Evolutionary conservation across 768 basidiomycete species (phyloP).

Genomic region (Russula ochroleuca): DNA sequence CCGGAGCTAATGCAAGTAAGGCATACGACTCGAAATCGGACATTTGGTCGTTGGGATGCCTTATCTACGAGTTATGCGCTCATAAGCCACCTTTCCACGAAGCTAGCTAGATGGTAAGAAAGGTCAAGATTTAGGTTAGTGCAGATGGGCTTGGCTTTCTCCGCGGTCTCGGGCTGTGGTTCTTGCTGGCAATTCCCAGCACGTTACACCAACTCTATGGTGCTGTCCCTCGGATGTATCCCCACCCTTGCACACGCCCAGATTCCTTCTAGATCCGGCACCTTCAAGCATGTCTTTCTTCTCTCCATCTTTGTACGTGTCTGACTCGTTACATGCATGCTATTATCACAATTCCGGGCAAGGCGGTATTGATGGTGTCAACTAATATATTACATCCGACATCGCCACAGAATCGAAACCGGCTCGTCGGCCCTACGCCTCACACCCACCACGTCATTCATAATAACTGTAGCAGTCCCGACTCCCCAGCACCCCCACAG

Average conservation of each 20-base stretch:
- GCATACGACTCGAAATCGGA: constrained; percentile 97
- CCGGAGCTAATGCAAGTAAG: constrained; percentile 94
- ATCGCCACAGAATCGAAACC: too few relatives aligned
- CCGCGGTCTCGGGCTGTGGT: constrained; percentile 82
- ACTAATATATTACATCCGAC: constrained; percentile 92
- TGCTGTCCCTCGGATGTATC: constrained; percentile 29
- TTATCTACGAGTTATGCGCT: constrained; percentile 95
- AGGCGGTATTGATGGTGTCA: constrained; percentile 57
- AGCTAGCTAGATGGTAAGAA: too few relatives aligned
- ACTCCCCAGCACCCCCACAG: too few relatives aligned
- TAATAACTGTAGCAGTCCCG: too few relatives aligned
- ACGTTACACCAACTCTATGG: constrained; percentile 97
- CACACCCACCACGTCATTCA: too few relatives aligned
- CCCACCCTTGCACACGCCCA: not conserved
- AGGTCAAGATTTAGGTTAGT: constrained; percentile 49
- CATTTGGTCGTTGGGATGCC: constrained; percentile 97
- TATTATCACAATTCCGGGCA: constrained; percentile 52
- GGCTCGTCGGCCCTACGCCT: too few relatives aligned
- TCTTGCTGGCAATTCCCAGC: constrained; percentile 83
- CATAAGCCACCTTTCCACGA: constrained; percentile 91
- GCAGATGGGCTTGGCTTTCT: constrained; percentile 83
- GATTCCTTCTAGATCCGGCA: constrained; percentile 62
- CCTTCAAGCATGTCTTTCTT: constrained; percentile 80
- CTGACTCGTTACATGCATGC: constrained; percentile 84
- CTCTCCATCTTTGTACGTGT: constrained; percentile 77